These are phyloP conservation scores for Podospora australis DNA, from an alignment of 495 filamentous ascomycete species.

Conservation along the genomic window DNA sequence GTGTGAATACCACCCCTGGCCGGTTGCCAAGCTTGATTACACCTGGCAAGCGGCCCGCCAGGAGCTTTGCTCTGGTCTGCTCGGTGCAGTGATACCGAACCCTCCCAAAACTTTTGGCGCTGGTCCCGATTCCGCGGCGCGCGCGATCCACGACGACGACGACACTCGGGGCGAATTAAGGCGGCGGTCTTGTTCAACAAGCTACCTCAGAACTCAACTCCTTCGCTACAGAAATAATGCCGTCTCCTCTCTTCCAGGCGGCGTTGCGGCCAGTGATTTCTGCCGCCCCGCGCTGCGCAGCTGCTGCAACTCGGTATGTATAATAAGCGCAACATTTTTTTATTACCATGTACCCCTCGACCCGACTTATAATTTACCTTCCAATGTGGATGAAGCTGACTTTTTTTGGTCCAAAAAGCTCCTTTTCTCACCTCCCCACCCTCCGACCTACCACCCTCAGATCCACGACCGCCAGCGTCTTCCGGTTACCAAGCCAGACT, in stretches of 20 bases:
- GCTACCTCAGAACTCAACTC: not conserved
- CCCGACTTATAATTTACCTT: not conserved
- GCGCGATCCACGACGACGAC: not conserved
- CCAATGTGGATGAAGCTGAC: no score
- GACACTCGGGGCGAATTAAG: no score
- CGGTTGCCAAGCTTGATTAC: no score
- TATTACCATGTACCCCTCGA: not conserved
- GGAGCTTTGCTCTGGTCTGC: no score
- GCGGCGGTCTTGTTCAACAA: no score
- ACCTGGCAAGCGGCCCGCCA: no score
- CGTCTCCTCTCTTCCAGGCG: constrained; percentile 17
- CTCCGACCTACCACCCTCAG: constrained; percentile 31
- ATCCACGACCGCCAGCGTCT: constrained; percentile 12
- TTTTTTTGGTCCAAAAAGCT: constrained; percentile 14
- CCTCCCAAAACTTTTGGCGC: no score
- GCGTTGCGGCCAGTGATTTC: constrained; percentile 14
- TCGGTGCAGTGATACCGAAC: no score
- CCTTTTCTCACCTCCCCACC: constrained; percentile 35
- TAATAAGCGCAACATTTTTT: not conserved
- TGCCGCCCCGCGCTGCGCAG: constrained; percentile 1
- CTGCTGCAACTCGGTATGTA: constrained; percentile 12
- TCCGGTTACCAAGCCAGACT: constrained; percentile 21
- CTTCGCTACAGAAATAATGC: constrained; percentile 6
- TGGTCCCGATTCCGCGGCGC: no score
- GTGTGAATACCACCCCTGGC: no score